Percentiles rank a stretch among this genome's conserved stretches.
Evolutionary conservation across 305 asterid genomes (phyloP).

Genomic region (Fraxinus platypoda): DNA sequence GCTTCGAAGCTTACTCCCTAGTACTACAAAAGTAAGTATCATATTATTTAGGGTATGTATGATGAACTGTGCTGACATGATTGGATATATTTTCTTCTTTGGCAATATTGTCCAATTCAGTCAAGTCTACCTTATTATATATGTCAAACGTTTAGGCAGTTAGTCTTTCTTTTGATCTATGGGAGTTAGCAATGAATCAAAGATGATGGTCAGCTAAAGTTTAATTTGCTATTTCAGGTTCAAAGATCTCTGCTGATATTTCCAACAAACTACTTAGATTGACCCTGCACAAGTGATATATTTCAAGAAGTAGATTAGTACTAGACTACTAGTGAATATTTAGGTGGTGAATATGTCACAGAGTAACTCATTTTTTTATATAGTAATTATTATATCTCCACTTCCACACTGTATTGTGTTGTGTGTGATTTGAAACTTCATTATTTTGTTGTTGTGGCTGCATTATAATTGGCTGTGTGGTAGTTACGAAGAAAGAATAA

Average conservation of each 20-base stretch:
- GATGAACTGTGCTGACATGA: not conserved
- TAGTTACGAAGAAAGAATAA: not conserved
- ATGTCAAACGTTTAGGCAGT: not conserved
- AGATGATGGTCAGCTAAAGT: not conserved
- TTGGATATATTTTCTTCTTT: not conserved
- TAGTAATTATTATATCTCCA: not conserved
- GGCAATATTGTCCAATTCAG: not conserved
- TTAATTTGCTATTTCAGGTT: not conserved
- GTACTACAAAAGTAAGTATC: constrained; percentile 79
- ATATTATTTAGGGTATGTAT: not conserved
- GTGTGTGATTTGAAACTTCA: not conserved
- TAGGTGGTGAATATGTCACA: not conserved
- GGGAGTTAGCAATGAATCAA: not conserved
- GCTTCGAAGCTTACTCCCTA: constrained; percentile 88
- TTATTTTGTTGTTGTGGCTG: not conserved
- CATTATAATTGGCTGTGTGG: not conserved
- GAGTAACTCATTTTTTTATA: not conserved
- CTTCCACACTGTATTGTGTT: not conserved
- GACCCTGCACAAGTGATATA: not conserved
- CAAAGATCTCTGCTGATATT: not conserved
- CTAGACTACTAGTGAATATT: too few relatives aligned
- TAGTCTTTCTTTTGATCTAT: not conserved
- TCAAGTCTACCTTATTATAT: not conserved
- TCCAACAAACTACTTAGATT: not conserved
- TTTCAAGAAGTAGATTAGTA: not conserved